phyloP scores from a whole-genome alignment of 768 basidiomycete genomes.

The Mycena rebaudengoi region DNA sequence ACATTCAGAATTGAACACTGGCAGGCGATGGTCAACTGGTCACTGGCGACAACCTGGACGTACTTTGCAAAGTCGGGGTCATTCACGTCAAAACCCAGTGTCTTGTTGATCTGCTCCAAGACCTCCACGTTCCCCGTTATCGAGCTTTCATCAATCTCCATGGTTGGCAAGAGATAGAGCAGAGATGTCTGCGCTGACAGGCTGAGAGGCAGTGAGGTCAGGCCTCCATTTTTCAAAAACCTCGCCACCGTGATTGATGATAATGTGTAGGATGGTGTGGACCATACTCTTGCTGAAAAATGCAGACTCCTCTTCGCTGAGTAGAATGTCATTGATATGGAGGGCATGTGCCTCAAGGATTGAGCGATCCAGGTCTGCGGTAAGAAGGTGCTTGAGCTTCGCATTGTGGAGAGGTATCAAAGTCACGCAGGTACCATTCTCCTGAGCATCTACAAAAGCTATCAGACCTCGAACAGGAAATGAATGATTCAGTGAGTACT shows the following conservation, averaged over 20 bases:
- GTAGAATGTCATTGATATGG: conserved; percentile 24
- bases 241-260: conserved; percentile 24
- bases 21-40: conserved; percentile 28
- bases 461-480: neutral
- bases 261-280: conserved; percentile 23
- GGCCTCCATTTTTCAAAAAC: conserved; percentile 8
- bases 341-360: conserved; percentile 29
- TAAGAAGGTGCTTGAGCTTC: conserved; percentile 25
- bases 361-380: conserved; percentile 15
- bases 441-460: conserved; percentile 27
- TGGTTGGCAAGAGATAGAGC: conserved; percentile 20
- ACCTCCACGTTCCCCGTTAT: conserved; percentile 30
- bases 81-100: conserved; percentile 4
- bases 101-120: conserved; percentile 14
- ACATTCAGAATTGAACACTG: conserved; percentile 15
- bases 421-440: conserved; percentile 42
- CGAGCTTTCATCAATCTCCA: conserved; percentile 27
- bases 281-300: conserved; percentile 6
- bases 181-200: conserved; percentile 7
- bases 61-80: conserved; percentile 5
- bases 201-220: conserved; percentile 9
- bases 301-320: conserved; percentile 21
- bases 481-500: no score
- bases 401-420: conserved; percentile 27
- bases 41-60: conserved; percentile 23